Evolutionary conservation across 2,329 filamentous ascomycete species (phyloP), one percentile per base, ranked within the genome.

Genomic region (Sarocladium brachiariae): DNA sequence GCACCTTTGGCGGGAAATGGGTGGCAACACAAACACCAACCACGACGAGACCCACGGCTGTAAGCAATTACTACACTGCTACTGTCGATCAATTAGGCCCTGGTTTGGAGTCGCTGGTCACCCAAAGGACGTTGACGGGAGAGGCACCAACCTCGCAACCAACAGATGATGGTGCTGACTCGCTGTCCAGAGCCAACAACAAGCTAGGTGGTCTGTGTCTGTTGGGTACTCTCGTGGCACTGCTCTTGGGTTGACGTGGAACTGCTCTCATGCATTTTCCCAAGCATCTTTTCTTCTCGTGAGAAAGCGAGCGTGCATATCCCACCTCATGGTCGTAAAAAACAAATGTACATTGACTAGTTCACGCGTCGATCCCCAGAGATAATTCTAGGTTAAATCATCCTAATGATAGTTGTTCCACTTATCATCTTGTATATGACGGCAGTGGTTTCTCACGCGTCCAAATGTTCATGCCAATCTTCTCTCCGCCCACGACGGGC

Each of bases 401-500:
- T 30, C 14, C 31, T n/a, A n/a, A n/a, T n/a, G n/a, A 14, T n/a
- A 33, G 35, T 19, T 38, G 16, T 19, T 67, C 7, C 19, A 19
- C 16, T 35, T 21, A 39, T 7, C 11, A 4, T 13, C 35, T n/a
- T 21, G 18, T 58, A 2, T 65, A 63, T 21, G 63, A 61, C 16
- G 63, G 60, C 24, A 74, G 52, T 1, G 64, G 61, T 27, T 64
- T 68, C 58, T 75, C 66, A 35, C 73, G 63, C 33, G 73, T 76
- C 72, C 73, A 77, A 31, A 76, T 75, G 52, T 76, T 76, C 71
- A 76, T 73, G 10, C 73, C 74, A 51, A 75, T 67, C 61, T 77
- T 76, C 34, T 65, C 65, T 6, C 74, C 74, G 27, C 59, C 63
- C 5, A 67, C 68, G 2, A 76, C 70, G 1, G 72, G 71, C 54